Evolutionary conservation across 176 grass and related monocot genomes (phyloP).

Genomic region (Pharus latifolius): DNA sequence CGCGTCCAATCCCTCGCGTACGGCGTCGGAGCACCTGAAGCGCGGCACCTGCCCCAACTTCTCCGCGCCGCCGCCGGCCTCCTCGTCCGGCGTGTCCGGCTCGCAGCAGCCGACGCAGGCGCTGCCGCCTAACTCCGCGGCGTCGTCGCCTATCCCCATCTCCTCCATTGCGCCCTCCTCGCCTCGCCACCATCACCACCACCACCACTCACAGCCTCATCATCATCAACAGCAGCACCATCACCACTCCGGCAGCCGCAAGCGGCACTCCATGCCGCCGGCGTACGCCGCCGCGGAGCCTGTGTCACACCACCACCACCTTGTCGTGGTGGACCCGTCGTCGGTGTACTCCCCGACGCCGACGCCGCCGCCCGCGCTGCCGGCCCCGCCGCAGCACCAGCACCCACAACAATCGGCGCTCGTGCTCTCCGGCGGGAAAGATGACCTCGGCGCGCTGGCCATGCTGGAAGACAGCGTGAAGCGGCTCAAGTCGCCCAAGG

Average conservation of each 20-base stretch:
- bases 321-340: slow-evolving; percentile 45
- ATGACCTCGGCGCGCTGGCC: slow-evolving; percentile 51
- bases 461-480: slow-evolving; percentile 78
- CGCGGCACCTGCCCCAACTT: slow-evolving; percentile 76
- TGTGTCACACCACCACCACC: slow-evolving; percentile 27
- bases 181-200: slow-evolving; percentile 22
- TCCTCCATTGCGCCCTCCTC: slow-evolving; percentile 51
- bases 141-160: slow-evolving; percentile 55
- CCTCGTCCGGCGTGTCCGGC: slow-evolving; percentile 7
- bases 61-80: slow-evolving; percentile 25
- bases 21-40: slow-evolving; percentile 81
- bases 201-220: neutral
- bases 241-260: slow-evolving; percentile 26
- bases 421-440: slow-evolving; percentile 65
- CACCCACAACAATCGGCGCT: slow-evolving; percentile 6
- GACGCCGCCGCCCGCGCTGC: slow-evolving; percentile 3
- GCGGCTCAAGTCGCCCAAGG: slow-evolving; percentile 62
- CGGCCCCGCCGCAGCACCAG: neutral
- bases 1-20: slow-evolving; percentile 60
- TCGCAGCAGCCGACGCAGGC: slow-evolving; percentile 27
- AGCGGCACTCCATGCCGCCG: slow-evolving; percentile 37
- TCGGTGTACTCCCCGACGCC: slow-evolving; percentile 19
- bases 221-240: slow-evolving; percentile 4
- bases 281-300: slow-evolving; percentile 11
- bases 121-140: slow-evolving; percentile 33